These are phyloP conservation scores for Kokia cookei DNA, from an alignment of 441 rosid species.

Conservation along the genomic window DNA sequence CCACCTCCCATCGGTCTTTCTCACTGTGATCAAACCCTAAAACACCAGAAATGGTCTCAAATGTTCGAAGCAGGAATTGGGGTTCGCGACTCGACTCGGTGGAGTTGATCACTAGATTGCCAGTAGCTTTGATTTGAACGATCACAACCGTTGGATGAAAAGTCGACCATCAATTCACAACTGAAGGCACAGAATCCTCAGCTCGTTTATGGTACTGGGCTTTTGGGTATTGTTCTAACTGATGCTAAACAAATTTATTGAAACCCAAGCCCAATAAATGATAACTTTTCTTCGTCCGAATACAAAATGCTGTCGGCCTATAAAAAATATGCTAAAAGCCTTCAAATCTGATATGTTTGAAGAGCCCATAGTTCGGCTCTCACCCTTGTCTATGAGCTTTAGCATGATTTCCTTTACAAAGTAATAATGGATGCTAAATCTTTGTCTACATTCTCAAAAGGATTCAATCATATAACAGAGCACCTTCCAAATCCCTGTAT, in stretches of 20 bases:
- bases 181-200: background rate
- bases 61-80: conserved; percentile 8
- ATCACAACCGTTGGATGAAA: background rate
- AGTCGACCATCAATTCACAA: background rate
- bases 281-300: background rate
- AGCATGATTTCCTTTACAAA: no score
- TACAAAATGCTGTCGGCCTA: no score
- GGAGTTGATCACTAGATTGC: background rate
- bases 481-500: no score
- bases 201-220: background rate
- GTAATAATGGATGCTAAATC: no score
- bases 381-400: no score
- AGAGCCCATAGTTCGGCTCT: no score
- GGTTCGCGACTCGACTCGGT: background rate
- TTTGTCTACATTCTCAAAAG: no score
- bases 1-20: conserved; percentile 51
- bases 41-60: conserved; percentile 13
- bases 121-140: background rate
- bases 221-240: background rate
- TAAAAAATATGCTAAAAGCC: no score
- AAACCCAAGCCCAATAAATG: background rate
- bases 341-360: no score
- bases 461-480: no score
- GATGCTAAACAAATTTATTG: background rate
- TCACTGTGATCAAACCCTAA: conserved; percentile 22